Evolutionary conservation across 1,284 basidiomycete genomes (phyloP).

Genomic region (Irpex lacteus): DNA sequence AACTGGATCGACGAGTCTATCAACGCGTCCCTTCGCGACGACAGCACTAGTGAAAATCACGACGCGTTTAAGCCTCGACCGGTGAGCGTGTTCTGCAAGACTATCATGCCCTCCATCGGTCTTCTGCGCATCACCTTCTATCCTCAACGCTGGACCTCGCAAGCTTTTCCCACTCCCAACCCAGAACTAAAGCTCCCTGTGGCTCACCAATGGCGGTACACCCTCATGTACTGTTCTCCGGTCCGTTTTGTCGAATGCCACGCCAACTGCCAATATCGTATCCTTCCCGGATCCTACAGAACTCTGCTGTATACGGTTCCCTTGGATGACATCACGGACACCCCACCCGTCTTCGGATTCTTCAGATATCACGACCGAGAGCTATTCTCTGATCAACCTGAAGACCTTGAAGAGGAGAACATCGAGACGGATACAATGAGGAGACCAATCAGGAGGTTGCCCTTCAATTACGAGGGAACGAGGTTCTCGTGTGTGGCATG

Average conservation of each 20-base stretch:
- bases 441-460: constrained; percentile 6
- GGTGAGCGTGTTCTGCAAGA: constrained; percentile 26
- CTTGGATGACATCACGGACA: constrained; percentile 10
- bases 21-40: constrained; percentile 17
- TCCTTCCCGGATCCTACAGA: constrained; percentile 47
- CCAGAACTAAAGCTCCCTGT: background rate
- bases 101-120: constrained; percentile 9
- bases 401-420: constrained; percentile 7
- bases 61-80: constrained; percentile 39
- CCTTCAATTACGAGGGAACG: constrained; percentile 4
- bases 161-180: constrained; percentile 5
- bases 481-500: constrained; percentile 31
- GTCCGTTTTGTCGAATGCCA: constrained; percentile 11
- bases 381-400: constrained; percentile 9
- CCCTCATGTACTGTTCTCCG: constrained; percentile 10
- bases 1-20: constrained; percentile 32
- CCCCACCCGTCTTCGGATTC: constrained; percentile 10
- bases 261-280: constrained; percentile 17
- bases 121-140: constrained; percentile 21
- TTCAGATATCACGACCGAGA: constrained; percentile 16
- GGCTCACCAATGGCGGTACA: constrained; percentile 9
- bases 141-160: constrained; percentile 9
- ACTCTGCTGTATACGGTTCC: constrained; percentile 45
- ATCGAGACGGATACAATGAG: constrained; percentile 7
- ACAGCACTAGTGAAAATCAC: constrained; percentile 2